Evolutionary conservation across 305 asterid genomes (phyloP).

Genomic region (Fraxinus xanthoxyloides): DNA sequence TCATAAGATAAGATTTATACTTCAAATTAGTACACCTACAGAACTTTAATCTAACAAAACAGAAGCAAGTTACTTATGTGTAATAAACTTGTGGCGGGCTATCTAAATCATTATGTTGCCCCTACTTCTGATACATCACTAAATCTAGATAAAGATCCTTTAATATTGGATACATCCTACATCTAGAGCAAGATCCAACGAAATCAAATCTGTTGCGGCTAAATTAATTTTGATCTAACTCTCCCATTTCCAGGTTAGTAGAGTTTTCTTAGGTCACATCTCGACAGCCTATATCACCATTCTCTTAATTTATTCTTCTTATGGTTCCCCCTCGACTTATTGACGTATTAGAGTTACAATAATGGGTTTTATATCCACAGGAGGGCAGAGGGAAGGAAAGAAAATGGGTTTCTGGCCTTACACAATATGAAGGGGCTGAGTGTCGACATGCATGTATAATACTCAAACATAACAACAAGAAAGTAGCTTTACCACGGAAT

Average conservation of each 20-base stretch:
- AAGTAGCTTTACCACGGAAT: slow-evolving; percentile 63
- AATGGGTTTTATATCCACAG: not conserved
- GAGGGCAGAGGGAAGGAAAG: not conserved
- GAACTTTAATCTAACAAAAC: not conserved
- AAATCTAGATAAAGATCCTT: not conserved
- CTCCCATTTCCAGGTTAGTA: not conserved
- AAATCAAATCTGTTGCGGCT: not conserved
- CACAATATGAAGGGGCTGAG: not conserved
- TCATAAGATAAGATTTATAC: not conserved
- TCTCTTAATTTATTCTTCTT: not conserved
- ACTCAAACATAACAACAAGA: not conserved
- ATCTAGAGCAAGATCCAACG: not conserved
- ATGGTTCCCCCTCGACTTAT: not conserved
- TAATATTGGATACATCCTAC: not conserved
- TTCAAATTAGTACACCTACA: not conserved
- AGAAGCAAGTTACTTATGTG: not conserved
- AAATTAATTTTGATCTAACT: not conserved
- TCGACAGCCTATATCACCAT: not conserved
- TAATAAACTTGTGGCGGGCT: not conserved
- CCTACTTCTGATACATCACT: not conserved
- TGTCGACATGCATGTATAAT: not conserved
- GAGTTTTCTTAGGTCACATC: not conserved
- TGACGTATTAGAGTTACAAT: not conserved
- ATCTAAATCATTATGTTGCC: not conserved
- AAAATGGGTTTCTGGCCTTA: not conserved